Evolutionary conservation across 1,284 basidiomycete genomes (phyloP).

Genomic region (Puccinia coronata): DNA sequence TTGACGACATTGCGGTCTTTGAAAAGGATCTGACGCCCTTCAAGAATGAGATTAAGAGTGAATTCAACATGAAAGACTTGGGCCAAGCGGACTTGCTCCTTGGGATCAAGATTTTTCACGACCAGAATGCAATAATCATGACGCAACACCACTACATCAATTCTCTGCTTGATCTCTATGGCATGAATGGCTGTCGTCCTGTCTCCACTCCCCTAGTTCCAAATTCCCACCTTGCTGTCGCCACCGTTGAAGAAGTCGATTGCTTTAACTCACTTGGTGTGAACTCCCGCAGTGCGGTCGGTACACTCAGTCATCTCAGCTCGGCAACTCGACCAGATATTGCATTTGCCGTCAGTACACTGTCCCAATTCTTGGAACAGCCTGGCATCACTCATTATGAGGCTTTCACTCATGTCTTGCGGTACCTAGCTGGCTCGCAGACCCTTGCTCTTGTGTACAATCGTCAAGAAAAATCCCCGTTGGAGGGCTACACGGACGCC

Average conservation of each 20-base stretch:
- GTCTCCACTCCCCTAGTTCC: constrained; percentile 1
- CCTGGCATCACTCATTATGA: neutral
- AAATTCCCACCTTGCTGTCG: neutral
- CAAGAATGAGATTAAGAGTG: neutral
- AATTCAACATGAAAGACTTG: neutral
- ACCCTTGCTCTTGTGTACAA: neutral
- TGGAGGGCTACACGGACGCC: neutral
- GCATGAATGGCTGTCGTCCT: neutral
- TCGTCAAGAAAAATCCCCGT: too few relatives aligned
- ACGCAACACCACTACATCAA: neutral
- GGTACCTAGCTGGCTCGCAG: neutral
- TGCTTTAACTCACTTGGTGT: constrained; percentile 17
- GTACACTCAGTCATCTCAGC: neutral
- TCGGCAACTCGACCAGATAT: constrained; percentile 10
- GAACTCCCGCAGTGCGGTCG: constrained; percentile 1
- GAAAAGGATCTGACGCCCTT: neutral
- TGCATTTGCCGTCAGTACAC: neutral
- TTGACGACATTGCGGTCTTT: constrained; percentile 13
- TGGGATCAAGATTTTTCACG: neutral
- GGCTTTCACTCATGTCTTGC: neutral
- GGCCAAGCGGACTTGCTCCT: neutral
- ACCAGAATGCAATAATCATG: neutral
- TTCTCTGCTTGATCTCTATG: neutral
- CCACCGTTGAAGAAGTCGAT: neutral
- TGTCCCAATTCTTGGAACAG: neutral